phyloP scores from a whole-genome alignment of 2,329 filamentous ascomycete genomes.

The Aspergillus pseudonomiae region DNA sequence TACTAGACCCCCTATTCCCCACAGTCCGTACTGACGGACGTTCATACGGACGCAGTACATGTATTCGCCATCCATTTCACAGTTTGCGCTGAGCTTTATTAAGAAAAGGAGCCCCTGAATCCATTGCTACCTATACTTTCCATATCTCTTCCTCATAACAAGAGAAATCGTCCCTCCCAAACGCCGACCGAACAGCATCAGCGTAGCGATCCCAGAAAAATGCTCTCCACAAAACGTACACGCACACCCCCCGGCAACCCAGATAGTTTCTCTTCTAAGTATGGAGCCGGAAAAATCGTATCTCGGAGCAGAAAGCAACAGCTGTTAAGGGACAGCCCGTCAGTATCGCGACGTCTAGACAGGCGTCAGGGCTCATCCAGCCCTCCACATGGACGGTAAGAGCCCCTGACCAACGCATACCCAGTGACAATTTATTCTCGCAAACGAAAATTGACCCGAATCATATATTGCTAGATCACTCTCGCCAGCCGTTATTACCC shows the following conservation, averaged over 20 bases:
- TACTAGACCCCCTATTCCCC: not conserved
- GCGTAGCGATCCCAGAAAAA: slow-evolving; percentile 1
- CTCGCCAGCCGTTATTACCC: slow-evolving; percentile 71
- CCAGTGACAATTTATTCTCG: not conserved
- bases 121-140: not conserved
- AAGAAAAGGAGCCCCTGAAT: slow-evolving; percentile 6
- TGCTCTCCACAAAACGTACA: slow-evolving; percentile 28
- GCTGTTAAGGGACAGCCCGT: slow-evolving; percentile 32
- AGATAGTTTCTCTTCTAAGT: slow-evolving; percentile 44
- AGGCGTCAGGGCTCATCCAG: slow-evolving; percentile 25
- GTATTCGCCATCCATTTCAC: slow-evolving; percentile 8
- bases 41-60: slow-evolving; percentile 6
- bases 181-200: slow-evolving; percentile 6
- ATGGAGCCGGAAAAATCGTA: slow-evolving; percentile 45
- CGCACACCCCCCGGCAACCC: slow-evolving; percentile 23
- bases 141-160: not conserved
- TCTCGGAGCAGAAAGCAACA: slow-evolving; percentile 37
- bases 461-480: slow-evolving; percentile 46
- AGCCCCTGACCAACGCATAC: not conserved
- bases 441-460: slow-evolving; percentile 38
- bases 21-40: slow-evolving; percentile 5
- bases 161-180: not conserved
- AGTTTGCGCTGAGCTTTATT: not conserved
- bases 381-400: slow-evolving; percentile 41
- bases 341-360: slow-evolving; percentile 30